A percentile compares a stretch with the other conserved stretches of the same genome.
Evolutionary conservation across 2,329 filamentous ascomycete species (phyloP).

Genomic region (Diaporthe ampelina): DNA sequence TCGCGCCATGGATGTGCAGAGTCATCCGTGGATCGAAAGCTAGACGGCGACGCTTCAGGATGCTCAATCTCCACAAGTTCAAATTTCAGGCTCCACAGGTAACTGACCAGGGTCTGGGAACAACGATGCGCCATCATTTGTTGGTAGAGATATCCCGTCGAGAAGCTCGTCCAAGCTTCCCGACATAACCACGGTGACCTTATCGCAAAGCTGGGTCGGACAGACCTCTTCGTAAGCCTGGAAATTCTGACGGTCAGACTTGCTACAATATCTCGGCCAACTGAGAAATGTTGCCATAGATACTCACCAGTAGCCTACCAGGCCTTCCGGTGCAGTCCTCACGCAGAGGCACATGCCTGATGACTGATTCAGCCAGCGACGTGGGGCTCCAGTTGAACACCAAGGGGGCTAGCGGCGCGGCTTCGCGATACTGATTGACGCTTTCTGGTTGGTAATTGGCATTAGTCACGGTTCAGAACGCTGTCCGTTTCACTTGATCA

Average conservation of each 20-base stretch:
- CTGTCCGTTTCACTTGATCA: no score
- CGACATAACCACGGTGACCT: background rate
- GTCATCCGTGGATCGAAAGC: slow-evolving; percentile 58
- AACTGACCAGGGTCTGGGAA: background rate
- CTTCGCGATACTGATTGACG: slow-evolving; percentile 3
- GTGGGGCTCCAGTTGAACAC: slow-evolving; percentile 18
- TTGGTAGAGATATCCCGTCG: background rate
- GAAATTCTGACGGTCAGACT: background rate
- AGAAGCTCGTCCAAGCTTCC: slow-evolving; percentile 12
- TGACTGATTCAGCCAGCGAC: slow-evolving; percentile 10
- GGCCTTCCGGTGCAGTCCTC: background rate
- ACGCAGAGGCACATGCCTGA: slow-evolving; percentile 2
- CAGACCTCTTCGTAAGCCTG: slow-evolving; percentile 17
- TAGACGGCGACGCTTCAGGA: slow-evolving; percentile 78
- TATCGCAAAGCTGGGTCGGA: slow-evolving; percentile 8
- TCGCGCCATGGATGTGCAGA: background rate
- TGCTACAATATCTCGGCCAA: no score
- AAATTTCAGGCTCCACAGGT: background rate
- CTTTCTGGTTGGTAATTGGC: background rate
- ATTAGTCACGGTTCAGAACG: background rate
- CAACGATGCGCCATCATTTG: background rate
- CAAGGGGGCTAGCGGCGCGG: background rate
- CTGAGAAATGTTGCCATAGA: no score
- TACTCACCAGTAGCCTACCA: slow-evolving; percentile 9
- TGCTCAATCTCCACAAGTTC: slow-evolving; percentile 81